Percentiles rank a stretch among this genome's conserved stretches.
These are phyloP conservation scores for Cladorrhinum sp. DNA, from an alignment of 2,329 filamentous ascomycete species.

Conservation along the genomic window DNA sequence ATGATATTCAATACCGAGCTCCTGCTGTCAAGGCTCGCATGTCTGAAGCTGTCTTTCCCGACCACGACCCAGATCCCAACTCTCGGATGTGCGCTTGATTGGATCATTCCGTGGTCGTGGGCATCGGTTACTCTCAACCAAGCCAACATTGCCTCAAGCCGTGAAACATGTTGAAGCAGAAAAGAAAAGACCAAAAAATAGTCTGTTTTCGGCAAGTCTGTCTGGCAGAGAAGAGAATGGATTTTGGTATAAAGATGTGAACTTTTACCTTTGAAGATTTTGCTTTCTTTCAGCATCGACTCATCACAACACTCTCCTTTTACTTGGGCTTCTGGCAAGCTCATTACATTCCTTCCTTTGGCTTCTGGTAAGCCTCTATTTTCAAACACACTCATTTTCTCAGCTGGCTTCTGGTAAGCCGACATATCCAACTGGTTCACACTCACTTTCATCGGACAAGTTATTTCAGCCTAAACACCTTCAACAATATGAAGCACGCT, in stretches of 20 bases:
- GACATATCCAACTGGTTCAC: not conserved
- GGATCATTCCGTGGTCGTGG: too few species aligned
- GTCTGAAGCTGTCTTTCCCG: too few species aligned
- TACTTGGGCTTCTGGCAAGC: constrained; percentile 6
- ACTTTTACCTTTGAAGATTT: not conserved
- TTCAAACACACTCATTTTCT: not conserved
- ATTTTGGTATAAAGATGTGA: not conserved
- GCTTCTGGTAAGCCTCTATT: constrained; percentile 6
- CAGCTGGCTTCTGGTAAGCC: constrained; percentile 2
- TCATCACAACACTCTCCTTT: constrained; percentile 1
- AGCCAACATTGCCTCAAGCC: too few species aligned
- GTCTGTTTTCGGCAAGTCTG: not conserved
- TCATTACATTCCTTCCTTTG: not conserved
- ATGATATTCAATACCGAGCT: too few species aligned
- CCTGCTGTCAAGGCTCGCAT: too few species aligned
- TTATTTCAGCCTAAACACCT: not conserved
- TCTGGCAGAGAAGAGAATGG: not conserved
- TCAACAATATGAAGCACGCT: constrained; percentile 2
- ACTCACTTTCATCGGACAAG: not conserved
- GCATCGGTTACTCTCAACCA: too few species aligned
- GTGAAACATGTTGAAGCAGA: not conserved
- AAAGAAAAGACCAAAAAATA: not conserved
- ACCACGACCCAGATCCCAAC: too few species aligned
- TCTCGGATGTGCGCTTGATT: too few species aligned
- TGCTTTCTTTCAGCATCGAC: constrained; percentile 1